phyloP scores from a whole-genome alignment of 805 yeast species.

The Candida boidinii region DNA sequence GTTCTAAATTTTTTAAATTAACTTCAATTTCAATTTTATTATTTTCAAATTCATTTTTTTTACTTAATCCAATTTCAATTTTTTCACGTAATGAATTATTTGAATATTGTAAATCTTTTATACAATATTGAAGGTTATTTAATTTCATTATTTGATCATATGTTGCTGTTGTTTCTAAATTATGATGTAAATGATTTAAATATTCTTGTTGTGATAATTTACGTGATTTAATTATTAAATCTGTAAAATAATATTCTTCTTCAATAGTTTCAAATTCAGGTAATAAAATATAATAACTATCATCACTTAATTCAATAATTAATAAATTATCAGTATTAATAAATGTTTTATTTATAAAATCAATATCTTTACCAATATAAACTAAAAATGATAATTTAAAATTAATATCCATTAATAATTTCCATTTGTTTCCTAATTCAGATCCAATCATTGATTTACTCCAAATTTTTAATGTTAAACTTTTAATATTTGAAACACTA shows the following conservation, averaged over 20 bases:
- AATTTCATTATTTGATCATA: constrained; percentile 35
- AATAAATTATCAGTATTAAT: constrained; percentile 17
- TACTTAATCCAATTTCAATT: constrained; percentile 9
- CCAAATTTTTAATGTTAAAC: constrained; percentile 15
- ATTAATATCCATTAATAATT: constrained; percentile 14
- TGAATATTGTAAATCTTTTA: constrained; percentile 21
- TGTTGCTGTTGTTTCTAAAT: constrained; percentile 20
- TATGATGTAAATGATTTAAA: constrained; percentile 2
- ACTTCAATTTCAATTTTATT: background rate
- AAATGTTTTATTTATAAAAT: constrained; percentile 9
- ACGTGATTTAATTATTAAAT: no score
- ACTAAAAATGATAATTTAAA: constrained; percentile 22
- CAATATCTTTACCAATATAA: constrained; percentile 23
- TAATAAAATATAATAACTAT: constrained; percentile 22
- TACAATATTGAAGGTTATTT: constrained; percentile 28
- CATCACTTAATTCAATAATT: constrained; percentile 19
- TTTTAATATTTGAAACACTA: constrained; percentile 3
- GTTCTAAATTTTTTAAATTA: constrained; percentile 3
- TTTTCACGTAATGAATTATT: background rate
- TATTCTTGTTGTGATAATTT: no score
- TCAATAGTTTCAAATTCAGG: no score
- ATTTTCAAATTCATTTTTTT: background rate
- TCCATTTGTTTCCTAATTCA: constrained; percentile 12
- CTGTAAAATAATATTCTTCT: no score
- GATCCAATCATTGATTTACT: constrained; percentile 1